Evolutionary conservation across 371 early-diverging fungal genomes (phyloP), one percentile per base, ranked within the genome.

Genomic region (Circinella umbellata): DNA sequence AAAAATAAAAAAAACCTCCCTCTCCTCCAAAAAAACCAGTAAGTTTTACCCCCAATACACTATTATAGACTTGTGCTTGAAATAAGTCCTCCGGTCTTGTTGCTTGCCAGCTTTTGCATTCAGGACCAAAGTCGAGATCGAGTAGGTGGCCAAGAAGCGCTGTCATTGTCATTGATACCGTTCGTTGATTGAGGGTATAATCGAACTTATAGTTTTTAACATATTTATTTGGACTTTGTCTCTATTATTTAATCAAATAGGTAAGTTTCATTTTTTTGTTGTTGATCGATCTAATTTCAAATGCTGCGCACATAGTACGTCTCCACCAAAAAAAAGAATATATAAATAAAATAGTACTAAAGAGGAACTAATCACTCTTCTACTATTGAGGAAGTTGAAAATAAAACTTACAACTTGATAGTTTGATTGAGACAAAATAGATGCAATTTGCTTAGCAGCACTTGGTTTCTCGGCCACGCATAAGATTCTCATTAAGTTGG

Each of bases 391-490:
- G 11, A 42, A 9, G 42, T 9, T 42, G 15, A 59, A 59, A 59
- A 63, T 17, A 48, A 66, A 64, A 38, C 68, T 76, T 82, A 89
- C 88, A 11, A 72, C 71, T 48, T 66, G 63, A 46, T 55, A 74
- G 9, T 51, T 34, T 3, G 80, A 78, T 42, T 86, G 74, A 0
- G 95, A 91, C n/a, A 99, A 80, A 27, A 97, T 91, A 37, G 82
- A 77, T 3, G 96, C 88, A n/a, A 98, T 89, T n/a, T 93, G 84
- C 78, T 95, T 97, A 17, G 99, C 92, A 71, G 98, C 95, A 61
- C 96, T 93, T 46, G 98, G 98, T 82, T 99, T 99, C 77, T 99
- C 99, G 66, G 99, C 99, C 49, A 99, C 98, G 79, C 97, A 96
- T 49, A 98, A 79, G 36, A 94, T 82, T 70, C 80, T 84, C 90